A percentile compares a stretch with the other conserved stretches of the same genome.
phyloP scores from a whole-genome alignment of 2,329 filamentous ascomycete species.

The Apiospora koreana region DNA sequence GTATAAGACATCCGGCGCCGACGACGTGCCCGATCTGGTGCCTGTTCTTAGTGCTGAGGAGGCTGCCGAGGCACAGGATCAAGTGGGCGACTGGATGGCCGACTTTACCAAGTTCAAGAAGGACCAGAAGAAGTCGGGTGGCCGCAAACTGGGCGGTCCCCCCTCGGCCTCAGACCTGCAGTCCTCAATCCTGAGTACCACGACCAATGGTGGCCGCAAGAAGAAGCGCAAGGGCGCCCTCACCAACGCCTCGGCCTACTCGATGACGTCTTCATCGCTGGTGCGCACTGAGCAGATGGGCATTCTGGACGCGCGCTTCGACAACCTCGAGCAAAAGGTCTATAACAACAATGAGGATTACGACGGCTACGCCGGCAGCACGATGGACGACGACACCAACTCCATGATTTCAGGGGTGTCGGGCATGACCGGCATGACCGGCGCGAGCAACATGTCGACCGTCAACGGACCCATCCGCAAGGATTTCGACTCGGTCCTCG shows the following conservation, averaged over 20 bases:
- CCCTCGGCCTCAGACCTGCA: conserved; percentile 64
- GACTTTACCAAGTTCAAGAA: conserved; percentile 96
- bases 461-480: conserved; percentile 67
- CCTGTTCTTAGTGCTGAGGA: conserved; percentile 24
- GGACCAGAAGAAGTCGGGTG: conserved; percentile 59
- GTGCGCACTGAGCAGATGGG: conserved; percentile 85
- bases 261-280: conserved; percentile 87
- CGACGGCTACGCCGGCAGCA: conserved; percentile 48
- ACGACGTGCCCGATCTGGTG: conserved; percentile 51
- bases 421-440: conserved; percentile 27
- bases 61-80: conserved; percentile 52
- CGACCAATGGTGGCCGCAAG: conserved; percentile 74
- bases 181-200: conserved; percentile 72
- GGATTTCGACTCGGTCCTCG: conserved; percentile 89
- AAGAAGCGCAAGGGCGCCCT: conserved; percentile 97
- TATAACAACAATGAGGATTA: conserved; percentile 50
- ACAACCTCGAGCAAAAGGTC: conserved; percentile 76
- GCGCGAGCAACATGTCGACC: conserved; percentile 49
- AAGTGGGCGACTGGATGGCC: conserved; percentile 78
- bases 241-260: conserved; percentile 84
- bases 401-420: conserved; percentile 64
- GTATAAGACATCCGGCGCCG: conserved; percentile 42
- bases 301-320: conserved; percentile 86
- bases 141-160: conserved; percentile 38
- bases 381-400: conserved; percentile 49